These are phyloP conservation scores for Talaromyces rugulosus DNA, from an alignment of 2,329 filamentous ascomycete genomes.

Conservation along the genomic window DNA sequence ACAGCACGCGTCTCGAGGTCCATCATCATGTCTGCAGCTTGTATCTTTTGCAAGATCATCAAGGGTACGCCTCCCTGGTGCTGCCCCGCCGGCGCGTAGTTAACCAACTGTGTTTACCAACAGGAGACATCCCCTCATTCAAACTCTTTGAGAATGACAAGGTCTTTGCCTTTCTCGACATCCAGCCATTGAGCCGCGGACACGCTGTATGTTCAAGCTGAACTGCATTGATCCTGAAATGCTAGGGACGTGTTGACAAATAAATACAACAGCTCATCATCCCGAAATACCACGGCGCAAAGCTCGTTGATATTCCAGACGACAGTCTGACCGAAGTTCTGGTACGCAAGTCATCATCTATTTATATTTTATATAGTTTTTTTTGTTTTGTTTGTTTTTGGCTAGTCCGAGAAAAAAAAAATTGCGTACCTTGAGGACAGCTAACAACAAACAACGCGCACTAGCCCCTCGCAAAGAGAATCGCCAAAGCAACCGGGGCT, in stretches of 20 bases:
- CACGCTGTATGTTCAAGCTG: constrained; percentile 65
- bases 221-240: not conserved
- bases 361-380: not conserved
- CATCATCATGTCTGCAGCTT: constrained; percentile 51
- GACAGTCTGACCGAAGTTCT: constrained; percentile 78
- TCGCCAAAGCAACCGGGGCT: constrained; percentile 71
- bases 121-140: constrained; percentile 92
- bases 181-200: constrained; percentile 80
- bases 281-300: constrained; percentile 88
- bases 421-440: constrained; percentile 15
- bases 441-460: not conserved
- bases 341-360: constrained; percentile 43
- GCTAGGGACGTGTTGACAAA: not conserved
- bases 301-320: constrained; percentile 89
- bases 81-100: not conserved
- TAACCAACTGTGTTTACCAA: not conserved
- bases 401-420: not conserved
- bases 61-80: constrained; percentile 58
- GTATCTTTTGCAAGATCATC: constrained; percentile 98
- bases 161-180: constrained; percentile 92
- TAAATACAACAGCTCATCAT: constrained; percentile 72
- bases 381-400: not conserved
- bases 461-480: constrained; percentile 77
- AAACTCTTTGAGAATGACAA: constrained; percentile 95
- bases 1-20: not conserved